Evolutionary conservation across 2,329 filamentous ascomycete species (phyloP).

Genomic region (Alternaria arborescens): DNA sequence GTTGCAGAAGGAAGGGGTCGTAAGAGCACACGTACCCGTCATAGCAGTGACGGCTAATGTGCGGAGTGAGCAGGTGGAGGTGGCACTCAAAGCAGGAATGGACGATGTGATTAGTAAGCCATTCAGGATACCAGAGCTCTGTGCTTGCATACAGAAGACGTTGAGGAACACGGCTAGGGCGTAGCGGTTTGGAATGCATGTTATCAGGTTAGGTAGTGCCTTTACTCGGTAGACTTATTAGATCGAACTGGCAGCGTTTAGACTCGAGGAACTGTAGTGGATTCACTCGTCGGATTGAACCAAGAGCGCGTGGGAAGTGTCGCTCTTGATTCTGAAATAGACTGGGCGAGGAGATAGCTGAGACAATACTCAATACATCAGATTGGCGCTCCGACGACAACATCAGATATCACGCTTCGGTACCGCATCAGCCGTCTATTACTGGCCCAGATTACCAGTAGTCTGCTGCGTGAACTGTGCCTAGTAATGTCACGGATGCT

Average conservation of each 20-base stretch:
- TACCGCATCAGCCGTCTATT: not conserved
- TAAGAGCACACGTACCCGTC: constrained; percentile 39
- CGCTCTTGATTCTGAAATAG: not conserved
- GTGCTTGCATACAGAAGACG: constrained; percentile 30
- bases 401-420: not conserved
- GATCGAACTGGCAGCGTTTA: not conserved
- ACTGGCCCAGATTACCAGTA: accelerated
- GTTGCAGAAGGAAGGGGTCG: constrained; percentile 28
- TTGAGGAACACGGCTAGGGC: constrained; percentile 9
- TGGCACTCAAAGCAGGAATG: constrained; percentile 44
- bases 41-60: constrained; percentile 50
- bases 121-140: constrained; percentile 58
- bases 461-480: not conserved
- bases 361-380: not conserved
- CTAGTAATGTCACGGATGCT: not conserved
- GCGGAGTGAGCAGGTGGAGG: constrained; percentile 41
- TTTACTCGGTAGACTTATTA: not conserved
- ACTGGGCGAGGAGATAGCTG: not conserved
- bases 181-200: not conserved
- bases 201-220: not conserved
- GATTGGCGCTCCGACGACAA: not conserved
- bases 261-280: not conserved
- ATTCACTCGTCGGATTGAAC: not conserved
- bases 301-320: not conserved
- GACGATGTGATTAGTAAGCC: constrained; percentile 76